Conservation (phyloP, 2,329 filamentous ascomycete genomes). For the Colletotrichum spaethianum region DNA sequence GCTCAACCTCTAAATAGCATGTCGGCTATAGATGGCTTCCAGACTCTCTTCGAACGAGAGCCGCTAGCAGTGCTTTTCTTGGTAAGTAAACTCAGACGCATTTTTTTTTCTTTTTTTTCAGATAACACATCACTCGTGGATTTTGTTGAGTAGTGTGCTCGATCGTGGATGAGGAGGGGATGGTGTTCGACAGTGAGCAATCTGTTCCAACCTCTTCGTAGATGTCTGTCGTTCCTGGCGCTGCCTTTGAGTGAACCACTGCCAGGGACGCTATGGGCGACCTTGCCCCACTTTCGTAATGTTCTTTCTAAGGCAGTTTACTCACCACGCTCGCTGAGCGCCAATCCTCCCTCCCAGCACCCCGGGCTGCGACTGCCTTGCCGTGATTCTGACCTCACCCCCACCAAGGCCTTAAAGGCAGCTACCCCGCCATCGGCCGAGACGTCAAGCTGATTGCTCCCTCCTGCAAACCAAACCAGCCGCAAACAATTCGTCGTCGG, state of each 20-base stretch:
- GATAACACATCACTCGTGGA: neutral
- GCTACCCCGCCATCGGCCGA: conserved; percentile 38
- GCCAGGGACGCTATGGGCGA: neutral
- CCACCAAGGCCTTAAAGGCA: conserved; percentile 29
- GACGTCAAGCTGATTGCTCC: conserved; percentile 14
- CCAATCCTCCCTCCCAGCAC: neutral
- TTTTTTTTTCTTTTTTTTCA: neutral
- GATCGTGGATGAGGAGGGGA: neutral
- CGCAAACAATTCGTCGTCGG: neutral
- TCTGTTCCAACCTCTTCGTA: neutral
- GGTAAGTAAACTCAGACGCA: too few relatives aligned
- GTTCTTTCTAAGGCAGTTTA: neutral
- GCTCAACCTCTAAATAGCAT: neutral
- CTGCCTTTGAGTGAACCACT: neutral
- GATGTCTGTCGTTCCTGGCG: neutral
- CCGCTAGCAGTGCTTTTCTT: too few relatives aligned
- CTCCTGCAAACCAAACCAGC: neutral
- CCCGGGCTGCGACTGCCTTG: neutral
- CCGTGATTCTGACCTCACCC: conserved; percentile 28
- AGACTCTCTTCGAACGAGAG: neutral
- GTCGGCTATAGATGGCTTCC: neutral
- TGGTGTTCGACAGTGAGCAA: neutral
- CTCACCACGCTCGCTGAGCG: conserved; percentile 12
- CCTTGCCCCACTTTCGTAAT: neutral
- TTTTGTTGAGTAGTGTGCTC: too few relatives aligned